These are phyloP conservation scores for Pyrenochaeta sp. DNA, from an alignment of 2,329 filamentous ascomycete species.

Conservation along the genomic window DNA sequence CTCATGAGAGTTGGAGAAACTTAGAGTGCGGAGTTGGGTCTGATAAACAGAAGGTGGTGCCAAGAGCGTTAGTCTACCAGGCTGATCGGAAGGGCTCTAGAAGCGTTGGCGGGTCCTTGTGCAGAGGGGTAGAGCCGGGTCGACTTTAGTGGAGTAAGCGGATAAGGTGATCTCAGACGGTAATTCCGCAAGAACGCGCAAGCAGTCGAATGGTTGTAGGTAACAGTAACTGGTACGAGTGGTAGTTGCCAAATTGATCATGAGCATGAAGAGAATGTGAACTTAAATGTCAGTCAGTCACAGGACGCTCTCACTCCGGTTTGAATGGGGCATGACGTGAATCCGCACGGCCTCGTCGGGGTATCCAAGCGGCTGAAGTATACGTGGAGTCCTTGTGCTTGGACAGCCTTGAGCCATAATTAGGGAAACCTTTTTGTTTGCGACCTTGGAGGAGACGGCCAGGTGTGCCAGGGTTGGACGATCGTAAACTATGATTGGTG, in stretches of 20 bases:
- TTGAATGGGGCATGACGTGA: slow-evolving; percentile 37
- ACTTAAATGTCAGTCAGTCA: slow-evolving; percentile 19
- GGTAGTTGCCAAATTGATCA: not conserved
- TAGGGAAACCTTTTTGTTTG: slow-evolving; percentile 19
- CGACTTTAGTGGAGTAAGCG: slow-evolving; percentile 16
- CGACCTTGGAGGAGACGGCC: too few relatives aligned
- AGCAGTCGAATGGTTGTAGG: slow-evolving; percentile 8
- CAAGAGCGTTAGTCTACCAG: slow-evolving; percentile 19
- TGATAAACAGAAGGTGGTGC: slow-evolving; percentile 16
- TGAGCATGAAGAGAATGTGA: slow-evolving; percentile 2
- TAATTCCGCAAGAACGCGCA: slow-evolving; percentile 19
- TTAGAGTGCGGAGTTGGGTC: slow-evolving; percentile 24
- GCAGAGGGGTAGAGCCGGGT: slow-evolving; percentile 21
- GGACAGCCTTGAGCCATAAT: slow-evolving; percentile 14
- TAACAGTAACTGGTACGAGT: slow-evolving; percentile 6
- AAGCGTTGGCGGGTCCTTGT: slow-evolving; percentile 20
- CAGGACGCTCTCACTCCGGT: slow-evolving; percentile 22
- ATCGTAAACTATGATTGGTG: slow-evolving; percentile 29
- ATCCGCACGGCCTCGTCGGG: slow-evolving; percentile 12
- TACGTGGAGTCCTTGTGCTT: slow-evolving; percentile 6
- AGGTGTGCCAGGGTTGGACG: slow-evolving; percentile 7
- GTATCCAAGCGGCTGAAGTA: slow-evolving; percentile 24
- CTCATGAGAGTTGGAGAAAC: not conserved
- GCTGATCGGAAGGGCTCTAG: slow-evolving; percentile 14
- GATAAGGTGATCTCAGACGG: slow-evolving; percentile 20